Base-by-base conservation (phyloP, 345 rosid species). In the Corchorus olitorius region DNA sequence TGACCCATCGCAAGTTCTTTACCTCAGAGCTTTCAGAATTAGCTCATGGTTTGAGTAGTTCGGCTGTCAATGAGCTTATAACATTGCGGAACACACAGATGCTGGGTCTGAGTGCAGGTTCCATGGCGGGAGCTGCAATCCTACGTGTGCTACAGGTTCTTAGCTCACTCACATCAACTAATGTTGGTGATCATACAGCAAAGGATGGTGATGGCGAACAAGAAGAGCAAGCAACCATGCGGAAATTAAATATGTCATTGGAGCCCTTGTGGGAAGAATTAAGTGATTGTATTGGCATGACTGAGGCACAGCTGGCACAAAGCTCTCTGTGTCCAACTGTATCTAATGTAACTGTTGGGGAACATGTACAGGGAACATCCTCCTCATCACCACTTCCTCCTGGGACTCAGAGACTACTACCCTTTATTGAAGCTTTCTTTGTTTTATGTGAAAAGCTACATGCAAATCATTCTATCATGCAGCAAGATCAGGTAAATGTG, bases 401-500 rank as follows among this genome's bases (percentile, higher is more conserved):
- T n/a, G 99, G 97, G 79, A 92, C 97, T 63, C 98, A 93, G 81
- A 88, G 94, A 77, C 91, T 95, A 73, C 88, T 95, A 70, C 97
- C 99, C 61, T 93, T 92, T 72, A 92, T 95, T 53, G 99, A 95
- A 79, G 99, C 99, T 59, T 95, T 95, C 87, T 93, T 95, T 87
- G 94, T 95, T 60, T 84, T 93, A 82, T 93, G 97, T 80, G 98
- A 93, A 80, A 95, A 91, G 86, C 88, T 92, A 66, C 97, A 92
- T 80, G 91, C 89, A 56, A 85, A 83, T 61, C 81, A 80, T 64
- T 79, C 82, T 68, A 39, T 82, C 60, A 48, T 81, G 75, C 99
- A 89, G 81, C 98, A 86, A 85, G 97, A 93, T 83, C 86, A 84
- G 65, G 87, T 79, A 14, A 85, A 81, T 85, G 83, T 87, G 70